Percentiles rank a stretch among this genome's conserved stretches.
phyloP scores from a whole-genome alignment of 805 yeast species.

The Geotrichum ghanense region DNA sequence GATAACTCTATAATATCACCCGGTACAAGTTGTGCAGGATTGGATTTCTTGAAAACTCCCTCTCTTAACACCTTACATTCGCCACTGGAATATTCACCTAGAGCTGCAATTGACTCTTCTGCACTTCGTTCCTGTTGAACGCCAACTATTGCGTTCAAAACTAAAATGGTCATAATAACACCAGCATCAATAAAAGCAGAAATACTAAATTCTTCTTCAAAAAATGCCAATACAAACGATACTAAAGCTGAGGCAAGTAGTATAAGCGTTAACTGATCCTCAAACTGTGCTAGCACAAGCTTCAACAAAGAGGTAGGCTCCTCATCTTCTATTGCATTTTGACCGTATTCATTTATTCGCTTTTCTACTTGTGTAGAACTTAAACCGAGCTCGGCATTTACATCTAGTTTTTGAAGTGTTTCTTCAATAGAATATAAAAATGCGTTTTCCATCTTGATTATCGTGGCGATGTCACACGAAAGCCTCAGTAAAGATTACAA shows the following conservation, averaged over 20 bases:
- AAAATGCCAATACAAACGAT: constrained; percentile 81
- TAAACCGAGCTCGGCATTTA: constrained; percentile 14
- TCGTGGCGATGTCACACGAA: too few species aligned
- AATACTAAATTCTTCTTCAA: constrained; percentile 74
- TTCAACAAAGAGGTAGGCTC: constrained; percentile 26
- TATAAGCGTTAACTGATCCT: constrained; percentile 79
- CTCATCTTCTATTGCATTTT: constrained; percentile 26
- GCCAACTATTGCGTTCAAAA: constrained; percentile 82
- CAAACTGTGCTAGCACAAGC: constrained; percentile 32
- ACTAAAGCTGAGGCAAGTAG: constrained; percentile 80
- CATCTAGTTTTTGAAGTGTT: constrained; percentile 11
- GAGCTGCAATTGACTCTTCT: constrained; percentile 84
- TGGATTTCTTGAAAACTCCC: constrained; percentile 60
- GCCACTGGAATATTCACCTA: constrained; percentile 83
- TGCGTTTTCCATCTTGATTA: constrained; percentile 12
- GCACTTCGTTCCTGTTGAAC: constrained; percentile 92
- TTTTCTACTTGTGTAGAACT: constrained; percentile 13
- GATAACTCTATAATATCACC: constrained; percentile 81
- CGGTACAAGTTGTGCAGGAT: constrained; percentile 80
- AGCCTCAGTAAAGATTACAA: too few species aligned
- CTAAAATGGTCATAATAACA: constrained; percentile 71
- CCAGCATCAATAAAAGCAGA: constrained; percentile 26
- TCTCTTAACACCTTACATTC: constrained; percentile 80
- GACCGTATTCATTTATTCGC: constrained; percentile 14
- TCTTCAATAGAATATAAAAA: constrained; percentile 6